Conservation (phyloP, 441 rosid species). For the Populus hybrid region DNA sequence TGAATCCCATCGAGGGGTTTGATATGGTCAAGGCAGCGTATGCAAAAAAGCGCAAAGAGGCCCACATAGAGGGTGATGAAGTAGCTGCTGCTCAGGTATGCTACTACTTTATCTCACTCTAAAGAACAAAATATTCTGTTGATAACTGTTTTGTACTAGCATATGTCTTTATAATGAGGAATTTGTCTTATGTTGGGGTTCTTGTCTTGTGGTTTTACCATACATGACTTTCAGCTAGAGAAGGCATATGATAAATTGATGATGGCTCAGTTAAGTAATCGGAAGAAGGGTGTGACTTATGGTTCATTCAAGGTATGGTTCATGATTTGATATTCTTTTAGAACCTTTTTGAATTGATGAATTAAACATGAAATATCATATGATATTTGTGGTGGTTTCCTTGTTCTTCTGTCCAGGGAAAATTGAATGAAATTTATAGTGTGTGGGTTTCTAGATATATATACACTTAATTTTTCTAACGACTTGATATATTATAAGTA, state of each 20-base stretch:
- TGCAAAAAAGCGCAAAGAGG: constrained; percentile 73
- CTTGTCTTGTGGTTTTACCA: constrained; percentile 16
- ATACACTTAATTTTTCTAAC: background rate
- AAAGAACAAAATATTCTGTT: background rate
- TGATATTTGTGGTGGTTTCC: background rate
- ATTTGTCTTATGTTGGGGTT: background rate
- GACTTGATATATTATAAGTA: background rate
- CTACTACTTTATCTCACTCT: constrained; percentile 19
- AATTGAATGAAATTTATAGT: background rate
- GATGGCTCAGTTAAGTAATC: constrained; percentile 70
- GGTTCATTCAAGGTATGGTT: constrained; percentile 76
- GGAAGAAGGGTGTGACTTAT: constrained; percentile 80
- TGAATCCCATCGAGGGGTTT: constrained; percentile 77
- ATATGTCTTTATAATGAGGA: background rate
- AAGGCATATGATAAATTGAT: constrained; percentile 94
- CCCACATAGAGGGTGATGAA: constrained; percentile 78
- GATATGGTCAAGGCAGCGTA: constrained; percentile 68
- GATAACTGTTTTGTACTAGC: background rate
- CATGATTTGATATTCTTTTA: constrained; percentile 10
- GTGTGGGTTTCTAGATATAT: background rate
- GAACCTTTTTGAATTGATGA: constrained; percentile 7
- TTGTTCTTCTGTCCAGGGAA: background rate
- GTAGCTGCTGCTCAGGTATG: constrained; percentile 70
- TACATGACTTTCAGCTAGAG: constrained; percentile 60
- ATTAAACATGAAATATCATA: background rate